Percentiles rank a stretch among this genome's conserved stretches.
Conservation (phyloP, 1,284 basidiomycete species). For the Polyporus tsugae region DNA sequence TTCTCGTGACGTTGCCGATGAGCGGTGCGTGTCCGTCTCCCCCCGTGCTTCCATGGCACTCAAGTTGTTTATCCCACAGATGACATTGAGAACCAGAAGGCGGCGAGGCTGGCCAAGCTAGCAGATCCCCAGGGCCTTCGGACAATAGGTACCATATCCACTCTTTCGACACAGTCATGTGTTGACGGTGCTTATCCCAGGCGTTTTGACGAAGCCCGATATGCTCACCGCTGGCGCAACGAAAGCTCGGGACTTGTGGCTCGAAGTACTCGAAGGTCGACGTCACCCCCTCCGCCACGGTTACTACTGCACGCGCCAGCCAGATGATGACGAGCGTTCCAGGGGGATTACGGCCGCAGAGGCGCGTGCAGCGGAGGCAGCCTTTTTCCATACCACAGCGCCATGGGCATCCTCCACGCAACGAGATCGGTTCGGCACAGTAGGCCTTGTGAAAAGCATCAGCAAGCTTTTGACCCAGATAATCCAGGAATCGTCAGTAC, state of each 20-base stretch:
- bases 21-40: slow-evolving; percentile 50
- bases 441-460: slow-evolving; percentile 59
- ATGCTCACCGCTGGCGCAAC: slow-evolving; percentile 54
- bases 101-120: slow-evolving; percentile 58
- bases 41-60: background rate
- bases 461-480: slow-evolving; percentile 56
- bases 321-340: slow-evolving; percentile 62
- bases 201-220: slow-evolving; percentile 76
- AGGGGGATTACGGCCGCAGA: slow-evolving; percentile 45
- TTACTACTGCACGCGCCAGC: slow-evolving; percentile 74
- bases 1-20: slow-evolving; percentile 70
- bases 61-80: slow-evolving; percentile 47
- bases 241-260: slow-evolving; percentile 54
- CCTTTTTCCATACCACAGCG: slow-evolving; percentile 55
- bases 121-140: slow-evolving; percentile 60
- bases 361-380: slow-evolving; percentile 49
- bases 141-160: slow-evolving; percentile 58
- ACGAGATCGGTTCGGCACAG: slow-evolving; percentile 60
- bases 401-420: slow-evolving; percentile 61
- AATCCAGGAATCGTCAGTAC: slow-evolving; percentile 25
- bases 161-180: background rate
- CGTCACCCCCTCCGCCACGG: slow-evolving; percentile 58
- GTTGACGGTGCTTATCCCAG: slow-evolving; percentile 52
- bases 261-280: slow-evolving; percentile 60
- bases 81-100: slow-evolving; percentile 71